Conservation (phyloP, 106 monocot genomes). For the Dioscorea zingiberensis region DNA sequence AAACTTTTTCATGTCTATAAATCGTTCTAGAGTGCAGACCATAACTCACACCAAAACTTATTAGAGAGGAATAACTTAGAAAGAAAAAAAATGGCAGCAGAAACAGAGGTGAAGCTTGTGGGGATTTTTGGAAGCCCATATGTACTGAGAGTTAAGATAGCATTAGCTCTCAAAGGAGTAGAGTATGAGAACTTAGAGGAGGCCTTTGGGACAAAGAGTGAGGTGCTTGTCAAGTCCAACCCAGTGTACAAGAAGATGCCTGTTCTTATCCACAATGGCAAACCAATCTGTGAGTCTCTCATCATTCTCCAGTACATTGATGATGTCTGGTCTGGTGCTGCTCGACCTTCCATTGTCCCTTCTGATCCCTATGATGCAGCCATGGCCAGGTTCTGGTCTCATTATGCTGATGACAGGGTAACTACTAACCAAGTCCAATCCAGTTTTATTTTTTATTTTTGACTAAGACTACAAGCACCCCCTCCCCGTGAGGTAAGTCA, state of each 20-base stretch:
- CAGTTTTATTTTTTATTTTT: too few relatives aligned
- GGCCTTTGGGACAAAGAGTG: conserved; percentile 12
- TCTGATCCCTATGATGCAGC: conserved; percentile 24
- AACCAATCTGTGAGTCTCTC: conserved; percentile 19
- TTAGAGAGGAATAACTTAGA: too few relatives aligned
- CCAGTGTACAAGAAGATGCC: conserved; percentile 30
- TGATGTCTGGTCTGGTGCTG: conserved; percentile 9
- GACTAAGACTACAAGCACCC: too few relatives aligned
- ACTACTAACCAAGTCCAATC: too few relatives aligned
- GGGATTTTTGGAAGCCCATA: conserved; percentile 14
- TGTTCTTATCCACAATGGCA: conserved; percentile 23
- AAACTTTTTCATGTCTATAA: too few relatives aligned
- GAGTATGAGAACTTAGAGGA: conserved; percentile 18
- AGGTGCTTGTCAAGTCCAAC: conserved; percentile 27
- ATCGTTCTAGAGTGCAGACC: too few relatives aligned
- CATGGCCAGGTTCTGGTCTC: conserved; percentile 23
- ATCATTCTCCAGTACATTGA: conserved; percentile 27
- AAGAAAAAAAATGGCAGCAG: background rate
- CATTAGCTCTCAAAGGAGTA: conserved; percentile 15
- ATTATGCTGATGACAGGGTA: conserved; percentile 27
- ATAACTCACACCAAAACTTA: too few relatives aligned
- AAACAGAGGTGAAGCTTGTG: conserved; percentile 15
- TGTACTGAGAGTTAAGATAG: conserved; percentile 13
- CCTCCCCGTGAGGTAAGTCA: too few relatives aligned
- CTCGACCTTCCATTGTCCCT: conserved; percentile 3